Evolutionary conservation across 495 filamentous ascomycete genomes (phyloP).

Genomic region (Hypoxylon subgilvum): DNA sequence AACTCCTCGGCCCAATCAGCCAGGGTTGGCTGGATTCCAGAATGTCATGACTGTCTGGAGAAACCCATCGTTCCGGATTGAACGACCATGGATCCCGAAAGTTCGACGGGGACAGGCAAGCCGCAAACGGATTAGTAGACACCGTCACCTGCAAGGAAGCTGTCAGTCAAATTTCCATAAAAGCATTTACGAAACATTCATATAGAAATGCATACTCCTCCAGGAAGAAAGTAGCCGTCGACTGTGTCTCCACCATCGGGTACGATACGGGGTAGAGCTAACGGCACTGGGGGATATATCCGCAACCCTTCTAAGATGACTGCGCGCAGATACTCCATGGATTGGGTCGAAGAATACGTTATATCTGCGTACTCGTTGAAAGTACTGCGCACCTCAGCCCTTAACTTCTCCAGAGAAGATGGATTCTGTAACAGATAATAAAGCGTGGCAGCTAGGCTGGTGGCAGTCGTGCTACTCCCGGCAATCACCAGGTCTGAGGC

Average conservation of each 20-base stretch:
- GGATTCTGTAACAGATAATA: conserved; percentile 48
- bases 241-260: conserved; percentile 40
- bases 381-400: conserved; percentile 47
- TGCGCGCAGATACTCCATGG: conserved; percentile 48
- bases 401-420: conserved; percentile 39
- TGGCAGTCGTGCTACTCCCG: conserved; percentile 57
- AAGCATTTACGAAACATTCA: not conserved
- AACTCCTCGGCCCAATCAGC: conserved; percentile 35
- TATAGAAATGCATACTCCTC: conserved; percentile 41
- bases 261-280: conserved; percentile 37
- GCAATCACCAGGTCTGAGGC: conserved; percentile 45
- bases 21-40: conserved; percentile 41
- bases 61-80: conserved; percentile 48
- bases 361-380: conserved; percentile 48
- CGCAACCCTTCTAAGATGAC: conserved; percentile 54
- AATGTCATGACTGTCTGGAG: conserved; percentile 30
- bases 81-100: conserved; percentile 44
- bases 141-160: conserved; percentile 41
- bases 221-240: conserved; percentile 43
- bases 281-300: conserved; percentile 39
- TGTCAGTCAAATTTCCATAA: not conserved
- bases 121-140: conserved; percentile 43
- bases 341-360: conserved; percentile 20
- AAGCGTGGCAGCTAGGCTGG: conserved; percentile 44
- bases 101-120: conserved; percentile 37